A percentile compares a stretch with the other conserved stretches of the same genome.
Conservation (phyloP, 352 stramenopile genomes). For the Globisporangium cylindrosporum region DNA sequence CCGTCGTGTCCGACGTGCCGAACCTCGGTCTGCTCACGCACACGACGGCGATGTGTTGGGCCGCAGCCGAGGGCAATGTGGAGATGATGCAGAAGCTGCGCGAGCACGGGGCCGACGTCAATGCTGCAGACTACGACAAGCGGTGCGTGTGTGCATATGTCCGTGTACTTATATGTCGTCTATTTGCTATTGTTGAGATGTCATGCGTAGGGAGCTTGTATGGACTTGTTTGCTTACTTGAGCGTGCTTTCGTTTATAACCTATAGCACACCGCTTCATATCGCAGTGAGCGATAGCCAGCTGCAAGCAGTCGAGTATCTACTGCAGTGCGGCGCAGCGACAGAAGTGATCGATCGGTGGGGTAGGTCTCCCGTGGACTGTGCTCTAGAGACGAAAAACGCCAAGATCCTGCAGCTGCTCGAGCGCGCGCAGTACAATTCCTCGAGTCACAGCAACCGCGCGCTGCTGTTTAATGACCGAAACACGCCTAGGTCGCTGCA, state of each 20-base stretch:
- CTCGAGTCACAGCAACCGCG: slow-evolving; percentile 19
- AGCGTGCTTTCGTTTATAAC: not conserved
- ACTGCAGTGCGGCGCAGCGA: slow-evolving; percentile 51
- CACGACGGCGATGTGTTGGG: slow-evolving; percentile 80
- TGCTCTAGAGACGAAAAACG: slow-evolving; percentile 51
- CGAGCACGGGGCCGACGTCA: slow-evolving; percentile 66
- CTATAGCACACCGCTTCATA: slow-evolving; percentile 68
- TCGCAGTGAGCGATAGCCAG: slow-evolving; percentile 67
- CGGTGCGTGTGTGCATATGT: slow-evolving; percentile 40
- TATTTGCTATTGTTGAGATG: not conserved
- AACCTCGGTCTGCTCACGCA: slow-evolving; percentile 33
- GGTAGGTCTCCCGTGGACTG: slow-evolving; percentile 68
- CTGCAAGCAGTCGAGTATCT: slow-evolving; percentile 56
- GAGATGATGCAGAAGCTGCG: slow-evolving; percentile 54
- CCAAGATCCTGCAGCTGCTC: slow-evolving; percentile 43
- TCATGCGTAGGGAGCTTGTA: not conserved
- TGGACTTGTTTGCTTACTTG: not conserved
- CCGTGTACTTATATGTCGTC: not conserved
- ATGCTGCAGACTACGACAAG: slow-evolving; percentile 74
- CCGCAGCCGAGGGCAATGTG: slow-evolving; percentile 57
- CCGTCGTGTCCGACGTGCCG: slow-evolving; percentile 9
- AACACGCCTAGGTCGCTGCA: slow-evolving; percentile 7
- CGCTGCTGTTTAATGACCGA: slow-evolving; percentile 16
- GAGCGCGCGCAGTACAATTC: slow-evolving; percentile 32
- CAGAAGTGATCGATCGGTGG: slow-evolving; percentile 63